Evolutionary conservation across 2,329 filamentous ascomycete species (phyloP).

Genomic region (Talaromyces piceae): DNA sequence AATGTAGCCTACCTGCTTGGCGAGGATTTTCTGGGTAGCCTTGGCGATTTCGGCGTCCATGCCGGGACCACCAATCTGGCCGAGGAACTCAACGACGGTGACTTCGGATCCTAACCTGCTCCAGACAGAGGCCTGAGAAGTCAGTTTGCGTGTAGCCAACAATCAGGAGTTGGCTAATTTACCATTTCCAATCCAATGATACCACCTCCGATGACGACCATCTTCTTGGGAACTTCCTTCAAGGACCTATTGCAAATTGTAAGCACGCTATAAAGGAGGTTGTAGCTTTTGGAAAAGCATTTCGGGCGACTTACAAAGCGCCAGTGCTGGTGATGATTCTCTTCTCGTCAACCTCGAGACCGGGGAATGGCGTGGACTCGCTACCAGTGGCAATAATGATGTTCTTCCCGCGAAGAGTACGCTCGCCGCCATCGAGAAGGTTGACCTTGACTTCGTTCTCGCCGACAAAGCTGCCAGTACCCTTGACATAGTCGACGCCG

Average conservation of each 20-base stretch:
- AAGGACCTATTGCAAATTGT: conserved; percentile 44
- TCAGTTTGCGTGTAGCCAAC: neutral
- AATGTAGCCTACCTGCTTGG: conserved; percentile 58
- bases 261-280: neutral
- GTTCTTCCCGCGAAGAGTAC: conserved; percentile 83
- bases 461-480: conserved; percentile 75
- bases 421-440: conserved; percentile 85
- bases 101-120: conserved; percentile 88
- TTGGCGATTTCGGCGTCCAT: conserved; percentile 96
- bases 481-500: conserved; percentile 95
- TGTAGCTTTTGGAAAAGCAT: neutral
- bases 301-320: conserved; percentile 52
- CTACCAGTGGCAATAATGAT: conserved; percentile 95
- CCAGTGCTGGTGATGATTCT: conserved; percentile 94
- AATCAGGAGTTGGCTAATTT: conserved; percentile 18
- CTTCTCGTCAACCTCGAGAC: conserved; percentile 94
- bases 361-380: conserved; percentile 93
- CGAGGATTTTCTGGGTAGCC: conserved; percentile 80
- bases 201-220: conserved; percentile 95
- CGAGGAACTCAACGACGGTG: conserved; percentile 93
- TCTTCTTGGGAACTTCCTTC: conserved; percentile 84
- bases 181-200: conserved; percentile 99
- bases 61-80: conserved; percentile 92
- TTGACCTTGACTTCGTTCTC: conserved; percentile 89
- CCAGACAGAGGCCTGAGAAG: conserved; percentile 72